These are phyloP conservation scores for Thielaviopsis musarum DNA, from an alignment of 2,329 filamentous ascomycete species.

Conservation along the genomic window DNA sequence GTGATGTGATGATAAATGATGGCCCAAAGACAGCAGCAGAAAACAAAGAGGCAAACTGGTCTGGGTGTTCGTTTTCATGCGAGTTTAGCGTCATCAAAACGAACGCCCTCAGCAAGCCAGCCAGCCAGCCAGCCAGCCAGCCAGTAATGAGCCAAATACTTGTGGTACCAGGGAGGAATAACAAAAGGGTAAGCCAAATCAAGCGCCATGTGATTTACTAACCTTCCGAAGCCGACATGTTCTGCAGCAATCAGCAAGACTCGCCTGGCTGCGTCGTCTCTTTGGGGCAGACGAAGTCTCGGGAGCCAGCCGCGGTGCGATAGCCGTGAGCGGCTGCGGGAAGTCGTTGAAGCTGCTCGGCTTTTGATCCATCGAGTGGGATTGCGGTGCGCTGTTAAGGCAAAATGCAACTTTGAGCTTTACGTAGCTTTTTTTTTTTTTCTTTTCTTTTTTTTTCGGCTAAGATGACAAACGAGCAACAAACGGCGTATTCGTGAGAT, in stretches of 20 bases:
- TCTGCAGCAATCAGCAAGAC: conserved; percentile 20
- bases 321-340: conserved; percentile 1
- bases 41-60: background rate
- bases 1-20: background rate
- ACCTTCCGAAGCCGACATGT: conserved; percentile 25
- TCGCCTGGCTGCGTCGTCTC: conserved; percentile 18
- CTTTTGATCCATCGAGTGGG: background rate
- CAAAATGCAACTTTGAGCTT: background rate
- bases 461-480: background rate
- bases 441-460: background rate
- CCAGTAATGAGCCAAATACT: background rate
- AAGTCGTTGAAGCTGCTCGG: conserved; percentile 8
- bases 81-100: background rate
- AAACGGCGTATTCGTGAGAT: background rate
- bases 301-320: conserved; percentile 1
- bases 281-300: conserved; percentile 17
- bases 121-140: too few species aligned
- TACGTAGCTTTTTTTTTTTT: background rate
- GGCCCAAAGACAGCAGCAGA: too few species aligned
- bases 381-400: background rate
- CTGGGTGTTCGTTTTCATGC: background rate
- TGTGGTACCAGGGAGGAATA: background rate
- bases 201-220: background rate
- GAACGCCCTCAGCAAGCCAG: too few species aligned
- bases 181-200: background rate